Evolutionary conservation across 306 rosid genomes (phyloP).

Genomic region (Cucurbita argyrosperma): DNA sequence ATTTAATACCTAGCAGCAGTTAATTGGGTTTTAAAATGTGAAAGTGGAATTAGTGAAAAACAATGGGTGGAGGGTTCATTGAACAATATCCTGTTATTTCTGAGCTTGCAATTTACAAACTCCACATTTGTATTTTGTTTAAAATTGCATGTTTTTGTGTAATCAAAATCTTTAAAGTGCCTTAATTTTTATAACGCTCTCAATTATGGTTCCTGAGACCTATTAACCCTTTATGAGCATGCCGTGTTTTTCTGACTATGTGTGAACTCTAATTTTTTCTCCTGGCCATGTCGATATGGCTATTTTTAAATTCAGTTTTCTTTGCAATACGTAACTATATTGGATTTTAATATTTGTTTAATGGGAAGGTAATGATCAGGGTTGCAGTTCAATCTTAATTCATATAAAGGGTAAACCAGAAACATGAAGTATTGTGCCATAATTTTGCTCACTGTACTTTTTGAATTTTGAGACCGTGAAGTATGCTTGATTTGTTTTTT

Average conservation of each 20-base stretch:
- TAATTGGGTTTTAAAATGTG: neutral
- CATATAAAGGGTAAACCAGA: neutral
- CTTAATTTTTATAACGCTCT: neutral
- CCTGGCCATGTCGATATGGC: neutral
- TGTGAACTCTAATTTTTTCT: neutral
- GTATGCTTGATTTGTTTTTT: neutral
- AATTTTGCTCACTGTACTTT: neutral
- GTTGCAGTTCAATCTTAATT: neutral
- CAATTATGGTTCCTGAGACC: neutral
- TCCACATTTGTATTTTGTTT: neutral
- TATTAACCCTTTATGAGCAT: neutral
- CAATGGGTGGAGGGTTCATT: neutral
- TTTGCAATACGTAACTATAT: neutral
- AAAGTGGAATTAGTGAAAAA: neutral
- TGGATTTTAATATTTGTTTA: neutral
- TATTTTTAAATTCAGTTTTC: neutral
- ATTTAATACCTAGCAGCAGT: neutral
- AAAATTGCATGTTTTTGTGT: neutral
- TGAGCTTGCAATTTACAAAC: neutral
- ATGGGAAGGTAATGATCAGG: neutral
- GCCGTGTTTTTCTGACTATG: neutral
- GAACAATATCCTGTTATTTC: neutral
- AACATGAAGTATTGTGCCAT: neutral
- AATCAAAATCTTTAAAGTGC: neutral
- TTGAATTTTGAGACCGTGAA: neutral